Evolutionary conservation across 352 stramenopile species (phyloP).

Genomic region (Thraustochytrium striatum): DNA sequence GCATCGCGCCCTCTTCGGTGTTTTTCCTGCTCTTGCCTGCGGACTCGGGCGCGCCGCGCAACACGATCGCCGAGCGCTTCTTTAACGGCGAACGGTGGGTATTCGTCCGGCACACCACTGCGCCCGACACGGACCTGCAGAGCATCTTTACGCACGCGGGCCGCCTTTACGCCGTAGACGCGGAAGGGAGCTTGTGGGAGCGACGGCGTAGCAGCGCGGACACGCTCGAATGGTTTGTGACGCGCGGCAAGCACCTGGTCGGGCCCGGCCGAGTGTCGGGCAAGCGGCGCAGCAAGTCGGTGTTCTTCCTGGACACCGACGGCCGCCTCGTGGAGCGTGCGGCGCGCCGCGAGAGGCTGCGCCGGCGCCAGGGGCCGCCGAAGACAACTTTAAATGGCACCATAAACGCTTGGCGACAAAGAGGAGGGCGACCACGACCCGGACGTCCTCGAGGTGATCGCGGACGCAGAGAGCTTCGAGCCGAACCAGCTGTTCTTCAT

Average conservation of each 20-base stretch:
- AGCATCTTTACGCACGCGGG: neutral
- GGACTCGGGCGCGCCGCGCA: too few species aligned
- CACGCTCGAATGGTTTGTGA: neutral
- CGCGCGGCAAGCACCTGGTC: neutral
- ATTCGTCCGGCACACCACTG: neutral
- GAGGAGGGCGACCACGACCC: too few species aligned
- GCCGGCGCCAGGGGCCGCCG: neutral
- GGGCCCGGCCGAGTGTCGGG: neutral
- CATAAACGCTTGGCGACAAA: neutral
- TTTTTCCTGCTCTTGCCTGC: too few species aligned
- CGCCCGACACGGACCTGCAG: neutral
- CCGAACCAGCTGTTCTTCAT: neutral
- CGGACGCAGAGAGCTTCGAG: slow-evolving; percentile 10
- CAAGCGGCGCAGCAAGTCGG: neutral
- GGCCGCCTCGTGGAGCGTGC: neutral
- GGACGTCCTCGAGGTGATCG: neutral
- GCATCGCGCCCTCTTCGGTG: too few species aligned
- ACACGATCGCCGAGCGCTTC: slow-evolving; percentile 10
- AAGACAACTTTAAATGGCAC: neutral
- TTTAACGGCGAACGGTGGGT: neutral
- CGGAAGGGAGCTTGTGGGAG: neutral
- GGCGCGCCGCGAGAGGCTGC: neutral
- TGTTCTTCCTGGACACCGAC: neutral
- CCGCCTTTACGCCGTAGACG: neutral
- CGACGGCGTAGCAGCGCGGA: neutral